Evolutionary conservation across 2,329 filamentous ascomycete genomes (phyloP).

Genomic region (Arthrobotrys iridis): DNA sequence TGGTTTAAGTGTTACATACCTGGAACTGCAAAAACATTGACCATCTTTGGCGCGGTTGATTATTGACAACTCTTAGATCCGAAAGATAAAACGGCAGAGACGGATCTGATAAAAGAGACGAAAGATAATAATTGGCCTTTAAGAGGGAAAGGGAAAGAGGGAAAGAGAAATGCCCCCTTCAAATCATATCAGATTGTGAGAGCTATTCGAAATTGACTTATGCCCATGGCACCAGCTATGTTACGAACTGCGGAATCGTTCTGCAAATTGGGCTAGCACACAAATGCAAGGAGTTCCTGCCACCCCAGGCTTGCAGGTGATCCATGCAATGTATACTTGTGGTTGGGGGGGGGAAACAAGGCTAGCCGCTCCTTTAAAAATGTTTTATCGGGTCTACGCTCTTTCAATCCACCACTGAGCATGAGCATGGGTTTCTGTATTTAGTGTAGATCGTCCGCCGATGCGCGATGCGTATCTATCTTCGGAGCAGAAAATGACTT

Average conservation of each 20-base stretch:
- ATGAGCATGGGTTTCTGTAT: background rate
- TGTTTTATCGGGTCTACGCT: slow-evolving; percentile 30
- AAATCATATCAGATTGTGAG: slow-evolving; percentile 43
- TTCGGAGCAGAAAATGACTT: background rate
- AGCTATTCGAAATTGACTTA: slow-evolving; percentile 5
- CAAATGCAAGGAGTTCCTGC: slow-evolving; percentile 42
- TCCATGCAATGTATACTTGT: slow-evolving; percentile 18
- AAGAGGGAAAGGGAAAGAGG: slow-evolving; percentile 33
- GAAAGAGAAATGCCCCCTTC: slow-evolving; percentile 27
- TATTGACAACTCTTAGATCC: slow-evolving; percentile 44
- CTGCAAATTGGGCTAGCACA: slow-evolving; percentile 25
- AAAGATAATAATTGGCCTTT: slow-evolving; percentile 36
- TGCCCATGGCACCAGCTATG: background rate
- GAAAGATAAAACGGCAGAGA: slow-evolving; percentile 48
- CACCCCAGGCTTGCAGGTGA: slow-evolving; percentile 35
- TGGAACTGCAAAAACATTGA: slow-evolving; percentile 78
- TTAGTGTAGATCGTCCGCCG: slow-evolving; percentile 3
- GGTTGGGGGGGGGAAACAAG: no score
- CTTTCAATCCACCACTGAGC: slow-evolving; percentile 6
- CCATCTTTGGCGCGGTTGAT: slow-evolving; percentile 65
- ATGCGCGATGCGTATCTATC: no score
- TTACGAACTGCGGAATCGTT: slow-evolving; percentile 22
- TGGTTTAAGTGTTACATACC: slow-evolving; percentile 60
- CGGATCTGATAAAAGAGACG: slow-evolving; percentile 51
- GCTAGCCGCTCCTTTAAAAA: no score